Percentiles rank a stretch among this genome's conserved stretches.
Evolutionary conservation across 257 asterid species (phyloP).

Genomic region (Solanum dulcamara): DNA sequence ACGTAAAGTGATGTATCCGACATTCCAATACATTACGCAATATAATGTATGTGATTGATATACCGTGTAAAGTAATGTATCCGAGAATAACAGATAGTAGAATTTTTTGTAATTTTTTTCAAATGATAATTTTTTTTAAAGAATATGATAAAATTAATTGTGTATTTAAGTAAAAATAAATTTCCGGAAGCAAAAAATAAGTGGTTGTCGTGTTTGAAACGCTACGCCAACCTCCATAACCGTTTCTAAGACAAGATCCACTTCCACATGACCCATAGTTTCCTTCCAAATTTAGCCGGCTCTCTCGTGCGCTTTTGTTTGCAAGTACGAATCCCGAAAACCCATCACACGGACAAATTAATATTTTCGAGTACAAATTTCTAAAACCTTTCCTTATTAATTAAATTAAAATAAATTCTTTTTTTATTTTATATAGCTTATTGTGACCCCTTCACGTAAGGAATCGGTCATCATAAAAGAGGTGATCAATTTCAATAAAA

Average conservation of each 20-base stretch:
- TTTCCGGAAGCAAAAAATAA: background rate
- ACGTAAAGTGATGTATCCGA: too few species aligned
- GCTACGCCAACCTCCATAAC: slow-evolving; percentile 44
- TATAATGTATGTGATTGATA: too few species aligned
- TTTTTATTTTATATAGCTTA: slow-evolving; percentile 3
- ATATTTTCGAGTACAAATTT: background rate
- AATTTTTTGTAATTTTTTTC: too few species aligned
- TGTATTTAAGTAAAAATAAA: background rate
- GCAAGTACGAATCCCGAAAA: background rate
- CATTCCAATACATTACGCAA: too few species aligned
- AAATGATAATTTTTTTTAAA: too few species aligned
- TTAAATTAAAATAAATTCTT: background rate
- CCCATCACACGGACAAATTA: background rate
- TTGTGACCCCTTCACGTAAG: background rate
- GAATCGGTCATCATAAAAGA: background rate
- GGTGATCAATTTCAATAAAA: background rate
- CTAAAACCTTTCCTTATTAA: slow-evolving; percentile 7
- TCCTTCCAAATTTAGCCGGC: background rate
- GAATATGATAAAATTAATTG: too few species aligned
- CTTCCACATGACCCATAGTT: slow-evolving; percentile 17
- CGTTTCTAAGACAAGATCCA: slow-evolving; percentile 13
- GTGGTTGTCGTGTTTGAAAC: slow-evolving; percentile 1
- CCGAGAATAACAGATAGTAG: too few species aligned
- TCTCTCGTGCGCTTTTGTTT: background rate
- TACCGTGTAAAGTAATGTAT: too few species aligned